A percentile compares a stretch with the other conserved stretches of the same genome.
These are phyloP conservation scores for Tolypocladium capitatum DNA, from an alignment of 2,329 filamentous ascomycete genomes.

Conservation along the genomic window DNA sequence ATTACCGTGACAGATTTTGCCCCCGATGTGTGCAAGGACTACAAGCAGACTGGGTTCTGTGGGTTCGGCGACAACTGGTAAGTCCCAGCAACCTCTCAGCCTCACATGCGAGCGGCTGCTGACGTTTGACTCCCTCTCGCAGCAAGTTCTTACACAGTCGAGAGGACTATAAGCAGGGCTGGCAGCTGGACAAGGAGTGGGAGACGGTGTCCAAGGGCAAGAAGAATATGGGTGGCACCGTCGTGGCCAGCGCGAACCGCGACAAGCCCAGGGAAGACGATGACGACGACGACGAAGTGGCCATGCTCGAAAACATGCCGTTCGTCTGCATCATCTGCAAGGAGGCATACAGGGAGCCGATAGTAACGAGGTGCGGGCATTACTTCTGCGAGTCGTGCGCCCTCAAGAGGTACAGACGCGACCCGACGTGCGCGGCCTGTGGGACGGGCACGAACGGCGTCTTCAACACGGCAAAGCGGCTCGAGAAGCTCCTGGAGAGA, in stretches of 20 bases:
- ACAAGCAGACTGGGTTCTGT: slow-evolving; percentile 56
- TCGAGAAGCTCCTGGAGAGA: slow-evolving; percentile 68
- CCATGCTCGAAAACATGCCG: slow-evolving; percentile 68
- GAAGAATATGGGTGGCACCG: slow-evolving; percentile 46
- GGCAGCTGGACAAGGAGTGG: slow-evolving; percentile 93
- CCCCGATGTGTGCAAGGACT: slow-evolving; percentile 92
- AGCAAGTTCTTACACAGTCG: slow-evolving; percentile 62
- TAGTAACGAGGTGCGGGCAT: slow-evolving; percentile 83
- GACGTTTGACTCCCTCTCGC: not conserved
- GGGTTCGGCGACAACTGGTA: slow-evolving; percentile 29
- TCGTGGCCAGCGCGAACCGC: slow-evolving; percentile 46
- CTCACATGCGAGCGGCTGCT: not conserved
- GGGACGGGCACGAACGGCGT: slow-evolving; percentile 75
- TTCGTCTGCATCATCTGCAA: slow-evolving; percentile 85
- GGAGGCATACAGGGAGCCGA: slow-evolving; percentile 61
- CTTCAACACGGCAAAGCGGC: slow-evolving; percentile 74
- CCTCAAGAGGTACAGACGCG: slow-evolving; percentile 71
- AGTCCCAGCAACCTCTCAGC: not conserved
- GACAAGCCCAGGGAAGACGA: slow-evolving; percentile 22
- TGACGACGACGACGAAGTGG: slow-evolving; percentile 48
- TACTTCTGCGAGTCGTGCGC: slow-evolving; percentile 94
- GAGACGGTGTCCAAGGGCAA: slow-evolving; percentile 67
- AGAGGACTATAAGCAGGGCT: slow-evolving; percentile 77
- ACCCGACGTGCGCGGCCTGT: slow-evolving; percentile 77
- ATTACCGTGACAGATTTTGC: slow-evolving; percentile 85